phyloP scores from a whole-genome alignment of 108 stramenopile species.

The Nitzschia sp. region DNA sequence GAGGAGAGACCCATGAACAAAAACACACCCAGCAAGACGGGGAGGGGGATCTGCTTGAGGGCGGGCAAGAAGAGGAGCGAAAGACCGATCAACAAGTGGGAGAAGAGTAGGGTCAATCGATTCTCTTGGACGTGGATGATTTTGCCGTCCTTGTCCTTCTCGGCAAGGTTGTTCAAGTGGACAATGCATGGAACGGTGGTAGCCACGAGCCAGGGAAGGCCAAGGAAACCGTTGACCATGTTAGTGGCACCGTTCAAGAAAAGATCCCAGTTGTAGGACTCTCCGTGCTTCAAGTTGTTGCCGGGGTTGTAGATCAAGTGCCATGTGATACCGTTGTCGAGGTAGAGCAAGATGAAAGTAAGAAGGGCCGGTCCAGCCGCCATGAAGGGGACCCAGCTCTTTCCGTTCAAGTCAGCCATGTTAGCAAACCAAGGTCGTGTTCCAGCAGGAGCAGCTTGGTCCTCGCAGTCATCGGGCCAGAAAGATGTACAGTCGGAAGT shows the following conservation, averaged over 20 bases:
- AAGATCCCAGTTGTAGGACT: constrained; percentile 51
- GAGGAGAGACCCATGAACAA: constrained; percentile 50
- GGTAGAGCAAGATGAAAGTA: constrained; percentile 48
- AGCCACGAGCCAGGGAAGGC: constrained; percentile 54
- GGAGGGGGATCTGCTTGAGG: constrained; percentile 42
- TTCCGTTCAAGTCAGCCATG: constrained; percentile 50
- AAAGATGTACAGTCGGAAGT: constrained; percentile 24
- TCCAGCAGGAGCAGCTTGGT: constrained; percentile 33
- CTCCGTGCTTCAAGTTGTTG: constrained; percentile 46
- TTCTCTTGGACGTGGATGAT: constrained; percentile 41
- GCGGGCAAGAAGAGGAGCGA: constrained; percentile 22
- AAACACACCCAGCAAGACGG: constrained; percentile 52
- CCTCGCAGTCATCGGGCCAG: constrained; percentile 53
- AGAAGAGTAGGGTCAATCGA: constrained; percentile 36
- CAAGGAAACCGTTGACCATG: constrained; percentile 40
- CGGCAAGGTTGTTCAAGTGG: constrained; percentile 37
- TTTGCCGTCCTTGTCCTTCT: constrained; percentile 37
- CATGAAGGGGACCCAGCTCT: constrained; percentile 43
- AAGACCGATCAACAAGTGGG: constrained; percentile 28
- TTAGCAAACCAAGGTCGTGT: constrained; percentile 48
- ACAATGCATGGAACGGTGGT: constrained; percentile 45
- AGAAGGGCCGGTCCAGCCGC: constrained; percentile 57
- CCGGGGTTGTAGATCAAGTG: constrained; percentile 36
- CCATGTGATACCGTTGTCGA: constrained; percentile 58
- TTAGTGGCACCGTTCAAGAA: constrained; percentile 29